These are phyloP conservation scores for Fusarium neocosmosporiellum DNA, from an alignment of 2,329 filamentous ascomycete species.

Conservation along the genomic window DNA sequence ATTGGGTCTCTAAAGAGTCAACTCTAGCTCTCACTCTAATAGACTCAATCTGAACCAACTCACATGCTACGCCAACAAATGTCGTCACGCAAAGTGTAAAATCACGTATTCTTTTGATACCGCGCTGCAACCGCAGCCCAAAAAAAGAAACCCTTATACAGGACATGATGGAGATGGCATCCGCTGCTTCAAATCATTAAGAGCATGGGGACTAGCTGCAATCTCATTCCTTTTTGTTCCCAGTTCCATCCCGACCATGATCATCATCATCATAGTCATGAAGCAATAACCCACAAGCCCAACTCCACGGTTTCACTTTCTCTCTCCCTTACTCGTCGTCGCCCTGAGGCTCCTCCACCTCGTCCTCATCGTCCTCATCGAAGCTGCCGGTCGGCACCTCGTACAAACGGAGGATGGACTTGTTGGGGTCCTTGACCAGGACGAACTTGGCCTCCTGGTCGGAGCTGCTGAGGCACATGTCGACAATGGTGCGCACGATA, in stretches of 20 bases:
- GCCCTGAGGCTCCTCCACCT: conserved; percentile 57
- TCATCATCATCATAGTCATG: conserved; percentile 9
- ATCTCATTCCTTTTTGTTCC: conserved; percentile 30
- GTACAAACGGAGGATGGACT: conserved; percentile 92
- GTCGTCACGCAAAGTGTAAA: conserved; percentile 7
- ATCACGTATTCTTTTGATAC: conserved; percentile 44
- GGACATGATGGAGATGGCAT: conserved; percentile 35
- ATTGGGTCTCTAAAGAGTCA: not conserved
- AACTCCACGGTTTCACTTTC: not conserved
- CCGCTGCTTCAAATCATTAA: conserved; percentile 44
- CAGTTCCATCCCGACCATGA: conserved; percentile 7
- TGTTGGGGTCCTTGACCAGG: conserved; percentile 92
- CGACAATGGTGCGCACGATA: conserved; percentile 96
- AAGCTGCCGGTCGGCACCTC: conserved; percentile 88
- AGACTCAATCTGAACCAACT: not conserved
- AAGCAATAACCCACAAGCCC: conserved; percentile 18
- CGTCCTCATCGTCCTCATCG: conserved; percentile 85
- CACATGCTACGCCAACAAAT: not conserved
- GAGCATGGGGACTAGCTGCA: conserved; percentile 39
- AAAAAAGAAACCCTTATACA: conserved; percentile 11
- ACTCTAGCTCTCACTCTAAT: not conserved
- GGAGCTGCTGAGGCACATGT: conserved; percentile 85
- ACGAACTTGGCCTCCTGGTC: conserved; percentile 87
- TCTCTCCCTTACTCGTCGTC: conserved; percentile 32
- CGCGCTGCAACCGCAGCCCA: conserved; percentile 31